phyloP scores from a whole-genome alignment of 345 rosid species.

The Citrus unshiu region DNA sequence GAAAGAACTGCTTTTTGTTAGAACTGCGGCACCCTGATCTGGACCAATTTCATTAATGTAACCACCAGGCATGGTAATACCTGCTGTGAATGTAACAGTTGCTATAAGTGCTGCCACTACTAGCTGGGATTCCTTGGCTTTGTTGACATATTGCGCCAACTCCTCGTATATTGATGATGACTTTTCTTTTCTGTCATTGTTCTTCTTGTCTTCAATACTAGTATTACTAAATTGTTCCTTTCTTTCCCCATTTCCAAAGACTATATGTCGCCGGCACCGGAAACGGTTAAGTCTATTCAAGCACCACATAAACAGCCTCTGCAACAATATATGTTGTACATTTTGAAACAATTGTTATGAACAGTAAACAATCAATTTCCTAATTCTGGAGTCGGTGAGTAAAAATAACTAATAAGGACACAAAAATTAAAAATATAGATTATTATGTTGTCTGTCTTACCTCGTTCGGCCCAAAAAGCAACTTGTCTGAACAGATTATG shows the following conservation, averaged over 20 bases:
- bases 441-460: background rate
- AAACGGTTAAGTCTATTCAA: background rate
- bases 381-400: too few species aligned
- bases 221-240: background rate
- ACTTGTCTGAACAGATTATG: background rate
- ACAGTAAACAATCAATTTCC: background rate
- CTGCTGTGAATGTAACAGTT: slow-evolving; percentile 19
- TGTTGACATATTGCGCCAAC: background rate
- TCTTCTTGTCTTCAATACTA: too few species aligned
- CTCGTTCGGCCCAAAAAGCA: background rate
- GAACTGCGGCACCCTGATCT: slow-evolving; percentile 4
- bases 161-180: too few species aligned
- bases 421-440: too few species aligned
- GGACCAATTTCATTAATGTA: slow-evolving; percentile 1
- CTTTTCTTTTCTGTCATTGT: too few species aligned
- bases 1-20: slow-evolving; percentile 4
- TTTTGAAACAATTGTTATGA: background rate
- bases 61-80: slow-evolving; percentile 22
- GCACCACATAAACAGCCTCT: rapidly evolving
- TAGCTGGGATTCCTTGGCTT: background rate
- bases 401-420: too few species aligned
- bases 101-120: slow-evolving; percentile 19
- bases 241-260: background rate
- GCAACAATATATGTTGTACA: background rate
- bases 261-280: background rate